Base-by-base conservation (phyloP, 768 basidiomycete species). In the Lentinula sp. region DNA sequence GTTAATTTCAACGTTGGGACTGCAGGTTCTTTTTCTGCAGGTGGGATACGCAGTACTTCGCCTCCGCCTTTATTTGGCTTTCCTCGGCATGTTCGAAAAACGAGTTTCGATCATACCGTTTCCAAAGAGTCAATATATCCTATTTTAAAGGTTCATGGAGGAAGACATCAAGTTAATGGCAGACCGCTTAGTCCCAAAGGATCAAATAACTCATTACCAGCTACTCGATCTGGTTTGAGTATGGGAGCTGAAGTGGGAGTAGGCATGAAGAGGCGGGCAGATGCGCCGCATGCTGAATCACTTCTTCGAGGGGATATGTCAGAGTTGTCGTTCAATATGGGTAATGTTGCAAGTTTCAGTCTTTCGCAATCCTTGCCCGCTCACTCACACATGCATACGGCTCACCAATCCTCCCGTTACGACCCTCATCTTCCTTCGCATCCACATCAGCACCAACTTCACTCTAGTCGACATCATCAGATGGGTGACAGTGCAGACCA, bases 31-130 rank as follows among this genome's bases (percentile, higher is more conserved):
- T 59, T 59, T 37, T 66, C 64, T 57, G 67, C 67, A 54, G 64
- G 59, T 16, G 50, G 50, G 5, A 52, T 52, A 37, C 50, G 63
- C 65, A 21, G 42, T 49, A 39, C 23, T 21, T 59, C 57, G 3
- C 79, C 79, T 65, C 85, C 80, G 64, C 73, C 80, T 13, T 35
- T 40, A n/a, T 56, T 43, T n/a, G 55, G 40, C 34, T 91, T 94
- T 70, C 91, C 94, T 57, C 84, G 88, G 62, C 89, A 90, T 72
- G 91, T 93, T 61, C 84, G 94, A 63, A 97, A 97, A 79, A 93
- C 94, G 50, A 94, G 92, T 73, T 96, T 95, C 71, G 94, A 97
- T 72, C 94, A 95, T 73, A 95, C 94, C 3, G 87, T 95, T 43
- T 81, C 83, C 40, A 84, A 82, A 64, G 85, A 88, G 63, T 84